These are phyloP conservation scores for Capsicum rhomboideum DNA, from an alignment of 257 asterid species.

Conservation along the genomic window DNA sequence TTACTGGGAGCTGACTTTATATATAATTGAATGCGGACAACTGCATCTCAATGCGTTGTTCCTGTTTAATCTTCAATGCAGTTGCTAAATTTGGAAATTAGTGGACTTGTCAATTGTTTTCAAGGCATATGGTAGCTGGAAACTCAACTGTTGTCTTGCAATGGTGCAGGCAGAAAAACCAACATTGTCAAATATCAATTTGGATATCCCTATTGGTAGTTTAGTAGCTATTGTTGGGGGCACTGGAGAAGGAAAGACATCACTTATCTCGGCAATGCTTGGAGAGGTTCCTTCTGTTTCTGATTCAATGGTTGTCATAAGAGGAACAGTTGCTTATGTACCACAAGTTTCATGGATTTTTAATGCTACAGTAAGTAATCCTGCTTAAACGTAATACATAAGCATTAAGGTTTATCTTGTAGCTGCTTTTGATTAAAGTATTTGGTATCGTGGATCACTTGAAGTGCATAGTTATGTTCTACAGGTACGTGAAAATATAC, in stretches of 20 bases:
- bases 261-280: slow-evolving; percentile 94
- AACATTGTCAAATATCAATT: slow-evolving; percentile 69
- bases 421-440: neutral
- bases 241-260: slow-evolving; percentile 98
- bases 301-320: slow-evolving; percentile 53
- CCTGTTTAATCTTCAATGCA: neutral
- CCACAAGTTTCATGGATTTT: slow-evolving; percentile 99
- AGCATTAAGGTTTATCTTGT: neutral
- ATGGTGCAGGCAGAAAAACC: slow-evolving; percentile 62
- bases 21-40: too few relatives aligned
- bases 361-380: slow-evolving; percentile 77
- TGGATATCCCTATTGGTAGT: slow-evolving; percentile 86
- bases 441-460: neutral
- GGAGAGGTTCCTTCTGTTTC: slow-evolving; percentile 85
- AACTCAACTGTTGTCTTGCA: neutral
- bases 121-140: neutral
- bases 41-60: neutral
- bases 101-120: neutral
- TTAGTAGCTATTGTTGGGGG: slow-evolving; percentile 89
- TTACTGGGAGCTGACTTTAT: too few relatives aligned
- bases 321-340: slow-evolving; percentile 92
- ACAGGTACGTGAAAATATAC: slow-evolving; percentile 91
- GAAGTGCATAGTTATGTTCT: slow-evolving; percentile 10
- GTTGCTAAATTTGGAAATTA: neutral
- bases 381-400: neutral